Conservation (phyloP, 2,329 filamentous ascomycete genomes). For the Neopestalotiopsis clavispora region DNA sequence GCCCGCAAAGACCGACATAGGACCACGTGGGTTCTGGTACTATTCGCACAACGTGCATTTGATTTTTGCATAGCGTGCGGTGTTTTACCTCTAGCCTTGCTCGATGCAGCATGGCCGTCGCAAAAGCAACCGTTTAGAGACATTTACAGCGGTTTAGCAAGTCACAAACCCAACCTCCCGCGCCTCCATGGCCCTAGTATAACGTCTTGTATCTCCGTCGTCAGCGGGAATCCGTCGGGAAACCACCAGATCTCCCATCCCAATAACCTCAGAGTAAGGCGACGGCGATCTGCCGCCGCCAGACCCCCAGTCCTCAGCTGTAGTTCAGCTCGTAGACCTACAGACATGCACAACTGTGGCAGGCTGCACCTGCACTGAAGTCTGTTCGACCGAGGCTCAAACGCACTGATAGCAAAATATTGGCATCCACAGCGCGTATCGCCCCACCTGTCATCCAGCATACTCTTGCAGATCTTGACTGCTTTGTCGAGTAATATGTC, state of each 20-base stretch:
- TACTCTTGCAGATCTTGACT: background rate
- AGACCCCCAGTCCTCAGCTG: background rate
- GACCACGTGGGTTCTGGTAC: background rate
- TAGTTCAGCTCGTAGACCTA: background rate
- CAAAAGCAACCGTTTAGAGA: background rate
- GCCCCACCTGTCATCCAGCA: background rate
- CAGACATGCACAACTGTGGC: background rate
- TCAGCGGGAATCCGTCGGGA: background rate
- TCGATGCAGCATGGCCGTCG: background rate
- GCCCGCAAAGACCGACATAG: too few species aligned
- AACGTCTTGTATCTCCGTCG: background rate
- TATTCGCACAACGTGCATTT: background rate
- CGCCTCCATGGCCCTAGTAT: background rate
- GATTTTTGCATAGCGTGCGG: background rate
- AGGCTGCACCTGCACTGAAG: background rate
- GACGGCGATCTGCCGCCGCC: background rate
- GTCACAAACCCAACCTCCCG: background rate
- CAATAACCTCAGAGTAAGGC: background rate
- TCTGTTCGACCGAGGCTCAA: background rate
- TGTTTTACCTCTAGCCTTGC: background rate
- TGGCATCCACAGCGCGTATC: slow-evolving; percentile 1
- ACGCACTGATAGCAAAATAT: background rate
- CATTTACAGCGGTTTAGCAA: background rate
- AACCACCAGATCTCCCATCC: background rate
- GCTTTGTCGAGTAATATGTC: background rate